phyloP scores from a whole-genome alignment of 805 yeast genomes.

The Lipomyces yamadae region DNA sequence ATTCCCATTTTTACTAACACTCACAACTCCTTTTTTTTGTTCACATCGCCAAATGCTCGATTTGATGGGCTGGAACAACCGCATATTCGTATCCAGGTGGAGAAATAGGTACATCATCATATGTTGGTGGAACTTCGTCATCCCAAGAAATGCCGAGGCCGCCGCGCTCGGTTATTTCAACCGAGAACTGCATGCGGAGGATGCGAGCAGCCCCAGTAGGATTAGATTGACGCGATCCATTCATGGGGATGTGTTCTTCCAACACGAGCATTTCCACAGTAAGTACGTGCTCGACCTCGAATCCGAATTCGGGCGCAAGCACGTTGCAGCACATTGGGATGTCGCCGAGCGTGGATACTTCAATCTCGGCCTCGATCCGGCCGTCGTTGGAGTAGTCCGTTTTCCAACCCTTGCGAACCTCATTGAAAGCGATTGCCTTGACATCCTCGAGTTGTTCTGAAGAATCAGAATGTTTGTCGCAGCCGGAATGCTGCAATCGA shows the following conservation, averaged over 20 bases:
- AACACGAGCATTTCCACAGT: slow-evolving; percentile 92
- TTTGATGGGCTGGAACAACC: slow-evolving; percentile 35
- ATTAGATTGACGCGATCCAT: slow-evolving; percentile 52
- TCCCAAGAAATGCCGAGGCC: slow-evolving; percentile 99
- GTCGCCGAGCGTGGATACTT: slow-evolving; percentile 42
- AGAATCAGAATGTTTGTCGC: slow-evolving; percentile 46
- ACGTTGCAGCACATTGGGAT: slow-evolving; percentile 66
- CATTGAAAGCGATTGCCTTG: slow-evolving; percentile 76
- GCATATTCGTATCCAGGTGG: slow-evolving; percentile 76
- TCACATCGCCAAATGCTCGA: slow-evolving; percentile 28
- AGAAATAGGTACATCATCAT: slow-evolving; percentile 80
- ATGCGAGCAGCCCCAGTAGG: slow-evolving; percentile 93
- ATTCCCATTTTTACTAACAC: not conserved
- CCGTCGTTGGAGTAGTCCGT: slow-evolving; percentile 84
- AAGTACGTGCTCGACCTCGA: slow-evolving; percentile 74
- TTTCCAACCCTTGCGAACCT: slow-evolving; percentile 91
- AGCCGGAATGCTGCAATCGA: slow-evolving; percentile 63
- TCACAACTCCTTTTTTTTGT: not conserved
- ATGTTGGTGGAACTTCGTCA: slow-evolving; percentile 98
- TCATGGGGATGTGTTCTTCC: slow-evolving; percentile 64
- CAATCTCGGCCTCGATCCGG: slow-evolving; percentile 63
- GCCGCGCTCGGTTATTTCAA: slow-evolving; percentile 83
- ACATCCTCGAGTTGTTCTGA: slow-evolving; percentile 59
- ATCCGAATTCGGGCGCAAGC: slow-evolving; percentile 78
- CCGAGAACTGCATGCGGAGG: slow-evolving; percentile 88